Percentiles rank a stretch among this genome's conserved stretches.
Evolutionary conservation across 2,329 filamentous ascomycete species (phyloP).

Genomic region (Sarocladiaceae sp.): DNA sequence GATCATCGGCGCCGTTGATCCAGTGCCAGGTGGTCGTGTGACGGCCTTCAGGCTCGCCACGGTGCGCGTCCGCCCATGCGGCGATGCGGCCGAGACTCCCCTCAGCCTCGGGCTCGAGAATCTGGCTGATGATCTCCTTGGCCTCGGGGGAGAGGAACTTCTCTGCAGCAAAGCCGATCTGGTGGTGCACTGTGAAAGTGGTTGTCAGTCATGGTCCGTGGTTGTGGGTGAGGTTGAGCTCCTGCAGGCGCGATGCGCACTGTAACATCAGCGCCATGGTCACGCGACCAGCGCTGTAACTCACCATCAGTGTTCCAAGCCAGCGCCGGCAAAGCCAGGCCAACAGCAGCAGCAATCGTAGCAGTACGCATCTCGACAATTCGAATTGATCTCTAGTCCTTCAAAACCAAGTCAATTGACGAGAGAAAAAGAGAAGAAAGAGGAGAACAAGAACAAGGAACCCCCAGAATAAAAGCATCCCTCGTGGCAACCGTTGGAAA

Average conservation of each 20-base stretch:
- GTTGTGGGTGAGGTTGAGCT: not conserved
- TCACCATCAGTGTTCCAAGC: conserved; percentile 8
- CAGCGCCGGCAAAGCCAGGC: not conserved
- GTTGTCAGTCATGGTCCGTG: not conserved
- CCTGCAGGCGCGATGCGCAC: too few species aligned
- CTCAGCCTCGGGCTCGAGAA: conserved; percentile 3
- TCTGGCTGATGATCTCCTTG: conserved; percentile 5
- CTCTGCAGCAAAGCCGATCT: conserved; percentile 3
- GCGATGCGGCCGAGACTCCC: conserved; percentile 6
- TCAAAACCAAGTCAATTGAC: not conserved
- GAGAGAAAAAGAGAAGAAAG: not conserved
- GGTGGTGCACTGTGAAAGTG: not conserved
- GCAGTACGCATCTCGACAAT: not conserved
- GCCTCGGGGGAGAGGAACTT: conserved; percentile 7
- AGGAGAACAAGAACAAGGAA: not conserved
- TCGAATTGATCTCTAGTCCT: too few species aligned
- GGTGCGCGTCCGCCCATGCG: not conserved
- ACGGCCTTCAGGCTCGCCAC: not conserved
- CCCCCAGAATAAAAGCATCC: not conserved
- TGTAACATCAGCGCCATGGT: too few species aligned
- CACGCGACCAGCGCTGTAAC: too few species aligned
- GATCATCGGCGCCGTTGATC: conserved; percentile 8
- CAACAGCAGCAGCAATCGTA: not conserved
- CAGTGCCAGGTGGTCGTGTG: conserved; percentile 8
- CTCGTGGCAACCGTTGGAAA: not conserved